Evolutionary conservation across 768 basidiomycete species (phyloP).

Genomic region (Candolleomyces efflorescens): DNA sequence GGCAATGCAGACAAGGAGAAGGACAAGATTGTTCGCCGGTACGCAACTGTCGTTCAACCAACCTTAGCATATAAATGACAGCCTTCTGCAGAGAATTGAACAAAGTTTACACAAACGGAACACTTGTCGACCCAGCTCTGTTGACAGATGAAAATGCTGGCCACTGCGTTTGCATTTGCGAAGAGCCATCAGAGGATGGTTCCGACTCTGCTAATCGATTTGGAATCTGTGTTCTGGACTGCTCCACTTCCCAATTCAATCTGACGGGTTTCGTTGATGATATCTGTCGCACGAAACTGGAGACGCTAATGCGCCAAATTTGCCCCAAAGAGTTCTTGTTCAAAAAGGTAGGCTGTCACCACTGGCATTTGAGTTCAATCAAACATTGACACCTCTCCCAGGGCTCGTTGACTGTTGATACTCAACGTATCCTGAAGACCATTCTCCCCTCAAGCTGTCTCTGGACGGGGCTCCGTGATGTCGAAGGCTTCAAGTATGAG

Average conservation of each 20-base stretch:
- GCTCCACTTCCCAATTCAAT: constrained; percentile 93
- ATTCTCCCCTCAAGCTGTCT: constrained; percentile 77
- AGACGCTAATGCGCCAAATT: constrained; percentile 89
- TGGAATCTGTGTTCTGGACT: constrained; percentile 90
- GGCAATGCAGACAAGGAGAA: constrained; percentile 57
- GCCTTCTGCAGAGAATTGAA: constrained; percentile 66
- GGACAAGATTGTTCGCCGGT: constrained; percentile 89
- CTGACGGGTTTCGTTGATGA: constrained; percentile 90
- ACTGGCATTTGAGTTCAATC: background rate
- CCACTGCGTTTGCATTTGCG: constrained; percentile 89
- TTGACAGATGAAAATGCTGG: constrained; percentile 91
- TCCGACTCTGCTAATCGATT: constrained; percentile 51
- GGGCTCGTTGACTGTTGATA: constrained; percentile 84
- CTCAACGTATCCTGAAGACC: constrained; percentile 76
- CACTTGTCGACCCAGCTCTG: constrained; percentile 86
- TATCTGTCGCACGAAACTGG: constrained; percentile 84
- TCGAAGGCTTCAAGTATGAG: constrained; percentile 80
- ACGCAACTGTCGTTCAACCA: constrained; percentile 7
- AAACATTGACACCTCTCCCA: constrained; percentile 25
- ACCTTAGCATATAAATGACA: background rate
- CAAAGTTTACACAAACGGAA: constrained; percentile 96
- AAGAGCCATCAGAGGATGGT: constrained; percentile 44
- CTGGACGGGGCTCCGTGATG: constrained; percentile 81
- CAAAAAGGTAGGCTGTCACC: constrained; percentile 58
- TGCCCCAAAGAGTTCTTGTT: constrained; percentile 89